phyloP scores from a whole-genome alignment of 1,139 yeast species.

The Yamadazyma songkhlaensis region DNA sequence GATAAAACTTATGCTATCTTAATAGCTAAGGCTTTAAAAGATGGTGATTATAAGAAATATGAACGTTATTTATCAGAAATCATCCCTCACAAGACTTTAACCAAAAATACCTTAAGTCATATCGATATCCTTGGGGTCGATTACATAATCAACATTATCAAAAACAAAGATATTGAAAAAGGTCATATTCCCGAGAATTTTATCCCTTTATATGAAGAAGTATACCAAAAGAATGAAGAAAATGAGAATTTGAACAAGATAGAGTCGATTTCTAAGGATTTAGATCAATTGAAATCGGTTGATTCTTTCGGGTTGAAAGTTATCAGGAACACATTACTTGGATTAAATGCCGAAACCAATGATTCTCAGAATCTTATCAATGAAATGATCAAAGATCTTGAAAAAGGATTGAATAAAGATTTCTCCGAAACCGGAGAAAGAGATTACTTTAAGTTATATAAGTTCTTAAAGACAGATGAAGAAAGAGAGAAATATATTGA shows the following conservation, averaged over 20 bases:
- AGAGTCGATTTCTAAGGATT: slow-evolving; percentile 47
- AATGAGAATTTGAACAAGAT: slow-evolving; percentile 17
- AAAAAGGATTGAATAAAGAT: slow-evolving; percentile 24
- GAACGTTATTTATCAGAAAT: slow-evolving; percentile 21
- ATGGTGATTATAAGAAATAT: slow-evolving; percentile 12
- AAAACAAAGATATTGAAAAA: slow-evolving; percentile 21
- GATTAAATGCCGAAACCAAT: slow-evolving; percentile 36
- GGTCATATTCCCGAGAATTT: slow-evolving; percentile 37
- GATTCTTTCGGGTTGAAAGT: slow-evolving; percentile 78
- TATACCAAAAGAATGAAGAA: slow-evolving; percentile 4
- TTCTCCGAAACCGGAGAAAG: slow-evolving; percentile 34
- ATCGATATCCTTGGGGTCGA: slow-evolving; percentile 69
- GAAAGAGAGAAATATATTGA: slow-evolving; percentile 59
- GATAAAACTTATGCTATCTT: slow-evolving; percentile 48
- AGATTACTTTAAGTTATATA: slow-evolving; percentile 68
- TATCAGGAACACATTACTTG: slow-evolving; percentile 74
- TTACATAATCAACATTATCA: slow-evolving; percentile 46
- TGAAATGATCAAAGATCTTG: slow-evolving; percentile 35
- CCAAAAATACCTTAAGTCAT: slow-evolving; percentile 47
- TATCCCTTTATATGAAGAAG: slow-evolving; percentile 19
- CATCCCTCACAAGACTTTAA: slow-evolving; percentile 4
- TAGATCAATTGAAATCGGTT: slow-evolving; percentile 61
- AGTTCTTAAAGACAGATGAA: slow-evolving; percentile 45
- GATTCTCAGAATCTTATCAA: slow-evolving; percentile 20
- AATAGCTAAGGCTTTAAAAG: slow-evolving; percentile 24